Percentiles rank a stretch among this genome's conserved stretches.
Evolutionary conservation across 345 rosid species (phyloP).

Genomic region (Ailanthus altissimus): DNA sequence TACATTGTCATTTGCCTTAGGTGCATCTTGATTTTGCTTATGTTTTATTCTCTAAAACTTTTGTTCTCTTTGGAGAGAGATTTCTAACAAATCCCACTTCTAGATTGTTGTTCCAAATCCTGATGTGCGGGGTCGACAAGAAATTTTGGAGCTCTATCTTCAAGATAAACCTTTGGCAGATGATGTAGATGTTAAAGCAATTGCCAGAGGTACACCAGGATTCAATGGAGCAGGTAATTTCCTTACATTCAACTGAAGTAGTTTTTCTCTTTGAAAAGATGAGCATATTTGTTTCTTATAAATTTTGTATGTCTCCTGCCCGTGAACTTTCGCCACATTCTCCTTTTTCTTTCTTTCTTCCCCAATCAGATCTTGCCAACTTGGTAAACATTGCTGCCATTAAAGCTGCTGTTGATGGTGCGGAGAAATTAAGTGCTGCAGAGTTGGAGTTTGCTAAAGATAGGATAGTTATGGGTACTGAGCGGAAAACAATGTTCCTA

Average conservation of each 20-base stretch:
- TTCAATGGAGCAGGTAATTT: conserved; percentile 94
- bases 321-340: conserved; percentile 15
- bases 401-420: conserved; percentile 98
- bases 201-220: conserved; percentile 99
- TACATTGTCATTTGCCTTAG: not conserved
- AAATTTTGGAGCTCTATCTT: conserved; percentile 94
- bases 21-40: not conserved
- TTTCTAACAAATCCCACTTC: conserved; percentile 33
- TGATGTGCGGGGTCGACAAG: conserved; percentile 91
- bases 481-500: conserved; percentile 91
- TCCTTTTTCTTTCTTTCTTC: not conserved
- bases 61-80: conserved; percentile 8
- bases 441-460: conserved; percentile 97
- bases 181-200: conserved; percentile 83
- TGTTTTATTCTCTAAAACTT: conserved; percentile 5
- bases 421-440: conserved; percentile 63
- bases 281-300: not conserved
- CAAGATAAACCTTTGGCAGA: conserved; percentile 90
- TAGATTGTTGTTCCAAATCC: conserved; percentile 97
- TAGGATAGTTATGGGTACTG: conserved; percentile 93
- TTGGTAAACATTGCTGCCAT: conserved; percentile 97
- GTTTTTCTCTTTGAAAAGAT: not conserved
- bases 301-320: conserved; percentile 4
- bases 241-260: conserved; percentile 11
- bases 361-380: conserved; percentile 81